phyloP scores from a whole-genome alignment of 306 rosid genomes.

The Canavalia gladiata region DNA sequence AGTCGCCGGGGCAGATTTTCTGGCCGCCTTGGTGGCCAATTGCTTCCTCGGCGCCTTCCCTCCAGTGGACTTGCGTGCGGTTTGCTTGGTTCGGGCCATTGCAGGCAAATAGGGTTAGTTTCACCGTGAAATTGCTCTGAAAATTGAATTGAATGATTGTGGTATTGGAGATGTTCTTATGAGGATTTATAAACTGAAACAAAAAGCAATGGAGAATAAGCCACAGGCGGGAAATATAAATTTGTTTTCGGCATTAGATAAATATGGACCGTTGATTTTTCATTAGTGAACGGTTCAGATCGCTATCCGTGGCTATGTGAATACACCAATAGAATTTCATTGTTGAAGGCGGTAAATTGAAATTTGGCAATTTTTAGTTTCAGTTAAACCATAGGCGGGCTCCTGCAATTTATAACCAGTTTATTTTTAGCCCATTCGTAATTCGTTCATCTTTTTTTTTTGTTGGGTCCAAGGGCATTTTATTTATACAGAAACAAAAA shows the following conservation, averaged over 20 bases:
- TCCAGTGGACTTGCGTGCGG: slow-evolving; percentile 53
- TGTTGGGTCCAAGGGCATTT: too few relatives aligned
- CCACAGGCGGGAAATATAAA: background rate
- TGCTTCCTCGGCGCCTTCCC: slow-evolving; percentile 56
- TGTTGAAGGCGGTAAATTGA: too few relatives aligned
- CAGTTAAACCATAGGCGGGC: too few relatives aligned
- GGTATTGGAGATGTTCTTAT: background rate
- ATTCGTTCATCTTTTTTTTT: too few relatives aligned
- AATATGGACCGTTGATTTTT: background rate
- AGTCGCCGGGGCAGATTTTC: slow-evolving; percentile 53
- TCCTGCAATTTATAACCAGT: too few relatives aligned
- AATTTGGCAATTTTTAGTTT: too few relatives aligned
- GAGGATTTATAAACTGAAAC: background rate
- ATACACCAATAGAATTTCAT: background rate
- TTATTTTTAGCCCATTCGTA: too few relatives aligned
- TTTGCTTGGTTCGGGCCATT: slow-evolving; percentile 55
- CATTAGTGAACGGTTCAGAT: background rate
- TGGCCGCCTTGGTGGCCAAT: slow-evolving; percentile 45
- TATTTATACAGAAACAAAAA: too few relatives aligned
- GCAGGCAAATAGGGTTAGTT: background rate
- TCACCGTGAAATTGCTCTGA: background rate
- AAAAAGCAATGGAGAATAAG: background rate
- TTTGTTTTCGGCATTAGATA: background rate
- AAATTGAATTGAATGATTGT: background rate
- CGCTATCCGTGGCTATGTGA: background rate